Conservation (phyloP, 257 asterid species). For the Jacaranda copaia region DNA sequence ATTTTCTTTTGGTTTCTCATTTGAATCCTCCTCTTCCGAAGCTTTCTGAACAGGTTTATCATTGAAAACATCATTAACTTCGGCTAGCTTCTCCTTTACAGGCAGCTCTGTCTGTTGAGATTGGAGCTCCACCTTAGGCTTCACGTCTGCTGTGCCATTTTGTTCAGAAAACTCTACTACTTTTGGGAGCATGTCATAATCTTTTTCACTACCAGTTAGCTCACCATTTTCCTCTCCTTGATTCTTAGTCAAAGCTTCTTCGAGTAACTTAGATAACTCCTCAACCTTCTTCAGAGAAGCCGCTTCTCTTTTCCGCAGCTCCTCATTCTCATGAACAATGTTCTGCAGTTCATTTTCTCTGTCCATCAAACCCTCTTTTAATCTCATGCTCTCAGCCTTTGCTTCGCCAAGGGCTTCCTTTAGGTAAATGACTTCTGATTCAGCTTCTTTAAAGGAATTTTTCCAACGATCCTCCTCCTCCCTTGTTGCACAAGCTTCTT, state of each 20-base stretch:
- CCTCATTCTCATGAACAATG: conserved; percentile 73
- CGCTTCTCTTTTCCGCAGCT: conserved; percentile 66
- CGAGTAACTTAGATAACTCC: conserved; percentile 75
- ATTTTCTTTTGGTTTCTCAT: conserved; percentile 45
- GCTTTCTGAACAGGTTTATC: conserved; percentile 44
- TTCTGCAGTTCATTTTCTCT: conserved; percentile 76
- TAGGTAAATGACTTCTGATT: conserved; percentile 73
- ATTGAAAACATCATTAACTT: conserved; percentile 38
- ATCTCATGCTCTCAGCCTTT: conserved; percentile 81
- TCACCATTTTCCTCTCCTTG: conserved; percentile 63
- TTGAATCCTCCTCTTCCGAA: conserved; percentile 43
- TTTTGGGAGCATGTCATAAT: conserved; percentile 86
- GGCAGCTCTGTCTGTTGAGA: conserved; percentile 47
- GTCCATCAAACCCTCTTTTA: conserved; percentile 80
- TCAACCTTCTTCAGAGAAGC: conserved; percentile 59
- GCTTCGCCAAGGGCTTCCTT: conserved; percentile 87
- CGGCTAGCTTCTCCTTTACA: conserved; percentile 41
- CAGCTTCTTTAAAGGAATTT: conserved; percentile 65
- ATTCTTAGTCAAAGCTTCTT: conserved; percentile 68
- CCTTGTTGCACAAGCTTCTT: conserved; percentile 58
- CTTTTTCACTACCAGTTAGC: conserved; percentile 80
- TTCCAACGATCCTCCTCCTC: conserved; percentile 68
- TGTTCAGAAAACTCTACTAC: conserved; percentile 90
- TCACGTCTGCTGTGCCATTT: conserved; percentile 69
- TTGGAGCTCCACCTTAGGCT: conserved; percentile 49